Evolutionary conservation across 331 rosid species (phyloP).

Genomic region (Malus hybrid): DNA sequence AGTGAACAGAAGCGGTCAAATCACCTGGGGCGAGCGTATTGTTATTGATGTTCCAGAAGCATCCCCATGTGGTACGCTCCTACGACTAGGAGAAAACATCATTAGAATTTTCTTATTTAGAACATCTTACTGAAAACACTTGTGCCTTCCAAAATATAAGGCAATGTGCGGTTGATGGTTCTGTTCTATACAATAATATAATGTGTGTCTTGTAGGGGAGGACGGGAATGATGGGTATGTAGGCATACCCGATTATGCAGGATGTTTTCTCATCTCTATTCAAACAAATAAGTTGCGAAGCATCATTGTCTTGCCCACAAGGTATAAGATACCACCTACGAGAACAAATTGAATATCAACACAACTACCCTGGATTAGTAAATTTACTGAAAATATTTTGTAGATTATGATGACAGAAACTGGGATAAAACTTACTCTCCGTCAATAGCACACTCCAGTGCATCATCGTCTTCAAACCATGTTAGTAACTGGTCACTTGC

Average conservation of each 20-base stretch:
- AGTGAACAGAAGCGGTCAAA: not conserved
- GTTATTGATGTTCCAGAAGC: constrained; percentile 35
- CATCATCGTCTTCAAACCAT: constrained; percentile 90
- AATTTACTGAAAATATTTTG: not conserved
- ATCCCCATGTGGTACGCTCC: constrained; percentile 34
- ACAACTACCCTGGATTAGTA: not conserved
- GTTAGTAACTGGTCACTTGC: constrained; percentile 56
- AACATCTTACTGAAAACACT: not conserved
- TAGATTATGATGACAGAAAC: not conserved
- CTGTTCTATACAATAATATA: not conserved
- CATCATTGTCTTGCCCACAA: constrained; percentile 36
- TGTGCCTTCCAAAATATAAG: not conserved
- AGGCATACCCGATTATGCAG: constrained; percentile 61
- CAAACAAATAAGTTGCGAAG: constrained; percentile 47
- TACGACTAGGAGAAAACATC: constrained; percentile 25
- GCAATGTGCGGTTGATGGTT: not conserved
- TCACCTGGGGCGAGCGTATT: constrained; percentile 63
- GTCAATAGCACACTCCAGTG: constrained; percentile 71
- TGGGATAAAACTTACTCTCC: constrained; percentile 65
- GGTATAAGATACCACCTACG: constrained; percentile 75
- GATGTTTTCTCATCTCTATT: constrained; percentile 53
- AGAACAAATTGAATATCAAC: constrained; percentile 5
- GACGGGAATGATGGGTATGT: not conserved
- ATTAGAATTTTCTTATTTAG: not conserved
- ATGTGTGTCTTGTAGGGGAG: not conserved